These are phyloP conservation scores for Irpex sp. DNA, from an alignment of 1,284 basidiomycete genomes.

Conservation along the genomic window DNA sequence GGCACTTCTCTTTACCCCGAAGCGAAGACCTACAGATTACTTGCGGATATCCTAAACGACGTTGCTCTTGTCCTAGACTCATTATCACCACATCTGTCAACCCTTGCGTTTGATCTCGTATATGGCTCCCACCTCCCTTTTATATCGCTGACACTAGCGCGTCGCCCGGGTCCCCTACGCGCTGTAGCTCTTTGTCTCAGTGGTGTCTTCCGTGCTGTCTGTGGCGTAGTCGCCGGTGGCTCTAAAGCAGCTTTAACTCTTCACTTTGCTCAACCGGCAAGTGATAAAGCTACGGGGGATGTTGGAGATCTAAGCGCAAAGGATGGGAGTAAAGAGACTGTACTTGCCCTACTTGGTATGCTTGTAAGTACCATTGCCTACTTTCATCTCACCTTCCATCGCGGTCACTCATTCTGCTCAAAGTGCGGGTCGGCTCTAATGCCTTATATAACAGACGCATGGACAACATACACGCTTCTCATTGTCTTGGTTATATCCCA, in stretches of 20 bases:
- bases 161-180: slow-evolving; percentile 30
- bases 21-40: slow-evolving; percentile 65
- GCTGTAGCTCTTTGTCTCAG: slow-evolving; percentile 55
- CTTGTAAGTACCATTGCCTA: slow-evolving; percentile 40
- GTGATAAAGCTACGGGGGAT: slow-evolving; percentile 43
- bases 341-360: slow-evolving; percentile 63
- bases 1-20: slow-evolving; percentile 66
- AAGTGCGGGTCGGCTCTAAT: slow-evolving; percentile 59
- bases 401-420: not conserved
- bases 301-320: slow-evolving; percentile 70
- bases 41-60: slow-evolving; percentile 69
- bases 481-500: slow-evolving; percentile 50
- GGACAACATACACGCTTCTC: slow-evolving; percentile 47
- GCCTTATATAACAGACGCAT: slow-evolving; percentile 46
- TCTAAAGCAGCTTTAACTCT: slow-evolving; percentile 67
- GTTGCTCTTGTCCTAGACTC: slow-evolving; percentile 54
- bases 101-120: slow-evolving; percentile 5
- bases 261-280: slow-evolving; percentile 50
- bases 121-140: slow-evolving; percentile 6
- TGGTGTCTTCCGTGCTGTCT: slow-evolving; percentile 53
- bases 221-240: slow-evolving; percentile 58
- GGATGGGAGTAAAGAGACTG: slow-evolving; percentile 67
- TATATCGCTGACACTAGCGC: slow-evolving; percentile 17
- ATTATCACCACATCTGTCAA: slow-evolving; percentile 48
- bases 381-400: not conserved